Evolutionary conservation across 2,329 filamentous ascomycete genomes (phyloP).

Genomic region (Blastomyces gilchristii): DNA sequence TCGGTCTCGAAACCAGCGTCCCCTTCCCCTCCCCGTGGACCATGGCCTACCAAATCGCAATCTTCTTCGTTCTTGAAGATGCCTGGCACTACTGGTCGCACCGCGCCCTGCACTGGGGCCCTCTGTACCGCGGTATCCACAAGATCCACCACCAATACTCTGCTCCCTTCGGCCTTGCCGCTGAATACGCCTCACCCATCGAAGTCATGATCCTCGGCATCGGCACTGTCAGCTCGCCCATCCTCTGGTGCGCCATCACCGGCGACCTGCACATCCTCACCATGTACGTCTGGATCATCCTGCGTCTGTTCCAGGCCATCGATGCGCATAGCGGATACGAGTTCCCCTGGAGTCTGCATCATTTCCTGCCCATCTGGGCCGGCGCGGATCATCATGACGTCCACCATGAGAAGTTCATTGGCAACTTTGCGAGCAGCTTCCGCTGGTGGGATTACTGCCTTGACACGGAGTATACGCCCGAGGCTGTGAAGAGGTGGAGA

Average conservation of each 20-base stretch:
- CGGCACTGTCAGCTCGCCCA: constrained; percentile 71
- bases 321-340: constrained; percentile 97
- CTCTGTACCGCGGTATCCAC: constrained; percentile 92
- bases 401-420: constrained; percentile 97
- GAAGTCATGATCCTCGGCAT: constrained; percentile 92
- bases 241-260: constrained; percentile 73
- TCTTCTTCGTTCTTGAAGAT: constrained; percentile 95
- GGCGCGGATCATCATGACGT: constrained; percentile 93
- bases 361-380: constrained; percentile 96
- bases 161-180: constrained; percentile 88
- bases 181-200: constrained; percentile 94
- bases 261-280: constrained; percentile 87
- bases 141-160: constrained; percentile 99
- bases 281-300: constrained; percentile 94
- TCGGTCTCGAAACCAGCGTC: constrained; percentile 76
- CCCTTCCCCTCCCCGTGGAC: constrained; percentile 79
- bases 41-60: constrained; percentile 80
- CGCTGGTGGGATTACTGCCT: constrained; percentile 96
- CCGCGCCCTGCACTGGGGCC: constrained; percentile 83
- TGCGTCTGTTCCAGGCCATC: constrained; percentile 92
- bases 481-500: constrained; percentile 72
- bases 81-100: constrained; percentile 98
- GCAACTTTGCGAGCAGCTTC: constrained; percentile 97
- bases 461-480: constrained; percentile 85
- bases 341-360: constrained; percentile 92